Percentiles rank a stretch among this genome's conserved stretches.
These are phyloP conservation scores for Fusarium humuli DNA, from an alignment of 2,329 filamentous ascomycete species.

Conservation along the genomic window DNA sequence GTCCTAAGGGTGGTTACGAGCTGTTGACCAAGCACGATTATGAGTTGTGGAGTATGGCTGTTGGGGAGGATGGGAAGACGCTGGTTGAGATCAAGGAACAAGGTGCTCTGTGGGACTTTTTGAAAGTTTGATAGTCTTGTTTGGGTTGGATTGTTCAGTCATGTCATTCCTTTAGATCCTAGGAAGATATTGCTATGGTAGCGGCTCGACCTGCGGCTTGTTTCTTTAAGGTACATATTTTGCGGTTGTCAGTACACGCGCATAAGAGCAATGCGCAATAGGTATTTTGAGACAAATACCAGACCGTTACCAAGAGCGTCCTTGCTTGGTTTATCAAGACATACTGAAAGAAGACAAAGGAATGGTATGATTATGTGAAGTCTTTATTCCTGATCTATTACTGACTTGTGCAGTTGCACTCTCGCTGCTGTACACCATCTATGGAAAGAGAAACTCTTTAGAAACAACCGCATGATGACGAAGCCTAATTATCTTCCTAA, in stretches of 20 bases:
- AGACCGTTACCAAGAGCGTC: accelerated
- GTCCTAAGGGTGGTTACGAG: constrained; percentile 50
- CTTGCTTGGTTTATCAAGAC: neutral
- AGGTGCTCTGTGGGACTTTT: constrained; percentile 51
- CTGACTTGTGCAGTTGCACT: neutral
- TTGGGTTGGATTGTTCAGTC: accelerated
- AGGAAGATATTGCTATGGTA: accelerated
- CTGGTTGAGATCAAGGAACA: constrained; percentile 43
- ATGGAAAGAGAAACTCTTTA: neutral
- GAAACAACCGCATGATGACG: neutral
- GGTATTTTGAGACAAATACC: neutral
- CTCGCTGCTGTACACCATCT: neutral
- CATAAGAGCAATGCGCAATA: accelerated
- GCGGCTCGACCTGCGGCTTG: neutral
- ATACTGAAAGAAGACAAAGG: neutral
- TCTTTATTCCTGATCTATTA: neutral
- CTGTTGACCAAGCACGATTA: constrained; percentile 46
- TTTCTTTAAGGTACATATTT: too few relatives aligned
- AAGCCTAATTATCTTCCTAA: neutral
- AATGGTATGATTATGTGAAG: accelerated
- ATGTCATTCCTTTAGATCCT: neutral
- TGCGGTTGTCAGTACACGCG: neutral
- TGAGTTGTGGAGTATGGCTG: constrained; percentile 48
- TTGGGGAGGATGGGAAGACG: constrained; percentile 36
- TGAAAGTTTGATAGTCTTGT: constrained; percentile 15